Evolutionary conservation across 2,329 filamentous ascomycete species (phyloP).

Genomic region (Elsinoe batatas): DNA sequence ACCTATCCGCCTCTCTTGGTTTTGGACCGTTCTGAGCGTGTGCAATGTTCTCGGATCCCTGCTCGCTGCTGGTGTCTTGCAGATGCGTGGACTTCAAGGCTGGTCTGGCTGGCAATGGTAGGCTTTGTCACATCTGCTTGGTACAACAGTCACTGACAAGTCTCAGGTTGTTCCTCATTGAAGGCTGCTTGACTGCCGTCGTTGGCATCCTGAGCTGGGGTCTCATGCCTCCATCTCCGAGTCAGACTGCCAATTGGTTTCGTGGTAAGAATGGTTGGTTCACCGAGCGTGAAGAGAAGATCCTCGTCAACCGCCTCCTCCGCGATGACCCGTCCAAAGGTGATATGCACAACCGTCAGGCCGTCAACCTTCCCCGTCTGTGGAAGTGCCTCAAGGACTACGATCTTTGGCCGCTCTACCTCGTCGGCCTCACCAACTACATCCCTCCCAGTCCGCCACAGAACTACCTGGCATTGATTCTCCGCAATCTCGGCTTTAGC

Average conservation of each 20-base stretch:
- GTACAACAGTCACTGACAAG: not conserved
- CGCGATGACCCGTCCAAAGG: slow-evolving; percentile 48
- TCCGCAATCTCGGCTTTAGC: slow-evolving; percentile 48
- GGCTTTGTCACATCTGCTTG: too few relatives aligned
- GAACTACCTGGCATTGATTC: slow-evolving; percentile 49
- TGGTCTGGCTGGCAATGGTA: slow-evolving; percentile 41
- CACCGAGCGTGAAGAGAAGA: slow-evolving; percentile 53
- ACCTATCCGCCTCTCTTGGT: slow-evolving; percentile 55
- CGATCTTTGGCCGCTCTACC: slow-evolving; percentile 44
- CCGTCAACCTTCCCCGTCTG: slow-evolving; percentile 41
- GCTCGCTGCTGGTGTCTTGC: slow-evolving; percentile 46
- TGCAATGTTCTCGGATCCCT: slow-evolving; percentile 49
- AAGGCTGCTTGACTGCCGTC: slow-evolving; percentile 41
- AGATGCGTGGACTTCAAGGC: slow-evolving; percentile 31
- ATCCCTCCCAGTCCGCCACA: slow-evolving; percentile 44
- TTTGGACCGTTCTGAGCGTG: slow-evolving; percentile 58
- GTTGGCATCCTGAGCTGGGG: slow-evolving; percentile 48
- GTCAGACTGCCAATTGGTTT: slow-evolving; percentile 49
- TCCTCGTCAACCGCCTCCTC: slow-evolving; percentile 52
- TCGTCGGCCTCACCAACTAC: slow-evolving; percentile 45
- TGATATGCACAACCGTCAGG: slow-evolving; percentile 52
- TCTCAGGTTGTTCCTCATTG: slow-evolving; percentile 38
- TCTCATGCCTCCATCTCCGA: slow-evolving; percentile 53
- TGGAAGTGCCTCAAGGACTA: slow-evolving; percentile 48
- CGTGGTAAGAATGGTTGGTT: slow-evolving; percentile 57